Conservation (phyloP, 495 filamentous ascomycete species). For the Hyaloscypha variabilis region DNA sequence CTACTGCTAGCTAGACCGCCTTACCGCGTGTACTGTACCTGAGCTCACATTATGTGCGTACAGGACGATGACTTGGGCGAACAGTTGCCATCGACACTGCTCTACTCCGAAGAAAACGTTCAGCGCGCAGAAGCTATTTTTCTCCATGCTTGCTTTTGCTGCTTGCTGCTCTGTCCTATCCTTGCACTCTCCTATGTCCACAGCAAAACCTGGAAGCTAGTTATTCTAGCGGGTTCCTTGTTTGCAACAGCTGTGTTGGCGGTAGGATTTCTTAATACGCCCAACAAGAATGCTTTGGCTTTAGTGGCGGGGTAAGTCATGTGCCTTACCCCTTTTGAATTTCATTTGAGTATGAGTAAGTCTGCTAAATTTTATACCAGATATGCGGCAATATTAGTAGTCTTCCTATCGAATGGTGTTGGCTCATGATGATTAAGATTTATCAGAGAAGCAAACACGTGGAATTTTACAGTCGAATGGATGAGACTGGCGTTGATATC, state of each 20-base stretch:
- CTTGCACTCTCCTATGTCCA: slow-evolving; percentile 13
- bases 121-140: slow-evolving; percentile 20
- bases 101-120: slow-evolving; percentile 23
- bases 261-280: slow-evolving; percentile 18
- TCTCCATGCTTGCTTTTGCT: slow-evolving; percentile 19
- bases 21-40: background rate
- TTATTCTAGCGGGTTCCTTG: slow-evolving; percentile 14
- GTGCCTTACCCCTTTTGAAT: background rate
- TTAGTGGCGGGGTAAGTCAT: slow-evolving; percentile 21
- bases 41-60: background rate
- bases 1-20: background rate
- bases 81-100: slow-evolving; percentile 8
- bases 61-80: slow-evolving; percentile 8
- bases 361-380: slow-evolving; percentile 7
- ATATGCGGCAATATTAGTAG: slow-evolving; percentile 22
- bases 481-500: background rate
- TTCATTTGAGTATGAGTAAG: background rate
- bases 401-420: slow-evolving; percentile 11
- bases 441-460: background rate
- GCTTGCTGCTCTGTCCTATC: slow-evolving; percentile 20
- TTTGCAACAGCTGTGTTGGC: slow-evolving; percentile 15
- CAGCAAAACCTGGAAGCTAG: slow-evolving; percentile 24
- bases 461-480: background rate
- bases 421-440: slow-evolving; percentile 12
- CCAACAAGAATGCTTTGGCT: slow-evolving; percentile 20